A percentile compares a stretch with the other conserved stretches of the same genome.
These are phyloP conservation scores for Iris pallida DNA, from an alignment of 116 monocot species.

Conservation along the genomic window DNA sequence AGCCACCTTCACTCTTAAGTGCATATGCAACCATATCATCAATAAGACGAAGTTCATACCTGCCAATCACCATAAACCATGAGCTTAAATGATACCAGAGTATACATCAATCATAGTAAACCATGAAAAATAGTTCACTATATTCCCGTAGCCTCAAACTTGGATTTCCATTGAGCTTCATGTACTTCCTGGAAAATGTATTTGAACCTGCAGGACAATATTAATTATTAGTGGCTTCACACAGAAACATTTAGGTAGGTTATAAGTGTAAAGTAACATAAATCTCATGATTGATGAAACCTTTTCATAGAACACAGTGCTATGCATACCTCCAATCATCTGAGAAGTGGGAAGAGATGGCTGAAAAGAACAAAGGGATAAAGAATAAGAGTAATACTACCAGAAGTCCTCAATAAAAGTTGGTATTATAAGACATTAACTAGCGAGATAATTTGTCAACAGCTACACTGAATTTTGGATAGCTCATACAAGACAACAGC, in stretches of 20 bases:
- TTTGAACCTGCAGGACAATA: conserved; percentile 63
- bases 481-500: no score
- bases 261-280: no score
- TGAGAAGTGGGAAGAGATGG: no score
- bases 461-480: no score
- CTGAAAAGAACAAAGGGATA: no score
- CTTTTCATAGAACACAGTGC: no score
- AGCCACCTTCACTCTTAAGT: conserved; percentile 93
- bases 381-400: no score
- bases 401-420: no score
- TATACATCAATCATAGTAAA: neutral
- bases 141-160: conserved; percentile 87
- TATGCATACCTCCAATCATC: conserved; percentile 10
- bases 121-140: conserved; percentile 35
- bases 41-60: conserved; percentile 97
- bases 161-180: conserved; percentile 84
- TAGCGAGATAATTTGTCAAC: no score
- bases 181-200: conserved; percentile 99
- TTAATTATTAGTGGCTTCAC: neutral
- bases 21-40: conserved; percentile 99
- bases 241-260: neutral
- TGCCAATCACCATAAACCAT: conserved; percentile 17
- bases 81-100: neutral
- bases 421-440: no score
- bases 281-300: no score